Percentiles rank a stretch among this genome's conserved stretches.
Conservation (phyloP, 2,329 filamentous ascomycete species). For the Aspergillus clavatus region DNA sequence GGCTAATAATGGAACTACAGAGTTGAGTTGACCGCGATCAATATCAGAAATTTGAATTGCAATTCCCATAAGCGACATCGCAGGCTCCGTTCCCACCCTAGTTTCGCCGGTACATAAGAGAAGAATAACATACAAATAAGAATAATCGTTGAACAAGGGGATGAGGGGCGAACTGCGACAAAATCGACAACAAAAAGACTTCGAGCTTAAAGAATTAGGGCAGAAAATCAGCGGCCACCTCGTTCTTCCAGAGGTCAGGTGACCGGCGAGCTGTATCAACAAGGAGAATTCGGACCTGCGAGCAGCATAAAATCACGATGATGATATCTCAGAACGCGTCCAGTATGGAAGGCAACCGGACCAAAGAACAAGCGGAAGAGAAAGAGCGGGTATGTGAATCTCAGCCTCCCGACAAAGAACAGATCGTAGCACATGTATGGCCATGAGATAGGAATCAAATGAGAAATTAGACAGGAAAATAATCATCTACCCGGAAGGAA, state of each 20-base stretch:
- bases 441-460: conserved; percentile 1
- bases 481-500: conserved; percentile 3
- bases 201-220: background rate
- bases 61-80: conserved; percentile 20
- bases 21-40: background rate
- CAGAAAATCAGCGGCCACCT: background rate
- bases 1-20: no score
- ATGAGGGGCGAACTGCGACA: background rate
- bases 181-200: background rate
- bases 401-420: conserved; percentile 19
- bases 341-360: background rate
- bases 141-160: background rate
- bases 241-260: background rate
- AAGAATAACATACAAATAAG: conserved; percentile 14
- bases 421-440: conserved; percentile 27
- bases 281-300: conserved; percentile 2
- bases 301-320: conserved; percentile 7
- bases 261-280: background rate
- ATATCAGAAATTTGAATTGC: conserved; percentile 3
- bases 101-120: conserved; percentile 27
- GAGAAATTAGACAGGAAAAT: background rate
- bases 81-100: conserved; percentile 25
- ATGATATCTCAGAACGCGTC: conserved; percentile 7
- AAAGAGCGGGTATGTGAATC: conserved; percentile 24
- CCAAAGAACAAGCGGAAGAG: conserved; percentile 10